A percentile compares a stretch with the other conserved stretches of the same genome.
These are phyloP conservation scores for Poa pratensis DNA, from an alignment of 176 grass and related monocot genomes.

Conservation along the genomic window DNA sequence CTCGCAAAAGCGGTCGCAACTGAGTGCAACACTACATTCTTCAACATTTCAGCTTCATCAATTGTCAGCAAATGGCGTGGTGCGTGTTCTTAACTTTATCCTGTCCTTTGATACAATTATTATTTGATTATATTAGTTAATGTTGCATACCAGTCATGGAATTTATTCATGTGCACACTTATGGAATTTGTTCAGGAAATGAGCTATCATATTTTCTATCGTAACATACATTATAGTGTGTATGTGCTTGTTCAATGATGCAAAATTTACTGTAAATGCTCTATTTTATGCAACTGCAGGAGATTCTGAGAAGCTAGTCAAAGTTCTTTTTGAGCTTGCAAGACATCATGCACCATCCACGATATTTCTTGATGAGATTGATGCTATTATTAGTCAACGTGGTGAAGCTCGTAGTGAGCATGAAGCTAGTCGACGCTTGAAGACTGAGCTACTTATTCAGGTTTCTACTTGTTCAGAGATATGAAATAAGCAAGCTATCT, in stretches of 20 bases:
- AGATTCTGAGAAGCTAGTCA: conserved; percentile 97
- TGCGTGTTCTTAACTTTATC: conserved; percentile 39
- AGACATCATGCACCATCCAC: conserved; percentile 97
- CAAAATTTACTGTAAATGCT: conserved; percentile 15
- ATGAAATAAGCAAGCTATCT: background rate
- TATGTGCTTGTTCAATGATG: conserved; percentile 28
- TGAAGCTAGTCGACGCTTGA: conserved; percentile 91
- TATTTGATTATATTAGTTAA: background rate
- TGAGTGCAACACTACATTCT: conserved; percentile 99
- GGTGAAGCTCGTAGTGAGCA: conserved; percentile 98
- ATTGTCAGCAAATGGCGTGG: conserved; percentile 98
- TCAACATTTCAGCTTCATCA: conserved; percentile 98
- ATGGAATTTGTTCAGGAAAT: background rate
- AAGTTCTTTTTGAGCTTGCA: conserved; percentile 97
- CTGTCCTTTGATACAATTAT: background rate
- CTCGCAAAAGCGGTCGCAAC: conserved; percentile 91
- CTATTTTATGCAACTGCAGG: conserved; percentile 46
- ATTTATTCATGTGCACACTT: background rate
- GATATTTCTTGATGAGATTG: conserved; percentile 99
- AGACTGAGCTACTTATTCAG: conserved; percentile 96
- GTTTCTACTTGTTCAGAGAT: conserved; percentile 36
- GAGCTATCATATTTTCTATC: background rate
- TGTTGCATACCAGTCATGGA: background rate
- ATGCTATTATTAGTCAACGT: conserved; percentile 91
- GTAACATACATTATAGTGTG: background rate